phyloP scores from a whole-genome alignment of 2,329 filamentous ascomycete species.

The Cephalotrichum gorgonifer region DNA sequence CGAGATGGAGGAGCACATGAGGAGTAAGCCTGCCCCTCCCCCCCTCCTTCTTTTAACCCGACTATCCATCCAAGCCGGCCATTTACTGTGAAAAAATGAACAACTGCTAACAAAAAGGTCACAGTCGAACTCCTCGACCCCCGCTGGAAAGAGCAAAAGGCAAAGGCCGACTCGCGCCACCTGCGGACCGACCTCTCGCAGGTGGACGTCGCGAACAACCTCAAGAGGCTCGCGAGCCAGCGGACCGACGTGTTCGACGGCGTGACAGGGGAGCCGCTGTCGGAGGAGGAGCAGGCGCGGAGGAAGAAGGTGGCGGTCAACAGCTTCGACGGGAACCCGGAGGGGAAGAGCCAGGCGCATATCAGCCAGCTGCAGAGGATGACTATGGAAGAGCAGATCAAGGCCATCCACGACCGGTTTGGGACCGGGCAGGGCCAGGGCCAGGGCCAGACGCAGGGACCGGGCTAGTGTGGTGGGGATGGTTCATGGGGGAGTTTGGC shows the following conservation, averaged over 20 bases:
- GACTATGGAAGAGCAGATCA: slow-evolving; percentile 81
- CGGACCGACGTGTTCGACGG: slow-evolving; percentile 79
- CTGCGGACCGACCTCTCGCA: slow-evolving; percentile 80
- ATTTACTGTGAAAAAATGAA: neutral
- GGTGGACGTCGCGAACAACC: slow-evolving; percentile 80
- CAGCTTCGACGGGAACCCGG: slow-evolving; percentile 57
- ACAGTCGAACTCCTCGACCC: slow-evolving; percentile 85
- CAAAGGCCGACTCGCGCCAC: slow-evolving; percentile 75
- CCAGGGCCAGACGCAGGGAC: neutral
- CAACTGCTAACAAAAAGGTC: slow-evolving; percentile 20
- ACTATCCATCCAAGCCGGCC: neutral
- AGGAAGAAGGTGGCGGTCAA: slow-evolving; percentile 61
- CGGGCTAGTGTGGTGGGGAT: too few species aligned
- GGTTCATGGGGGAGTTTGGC: too few species aligned
- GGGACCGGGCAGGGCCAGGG: slow-evolving; percentile 6
- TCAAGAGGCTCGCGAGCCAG: slow-evolving; percentile 89
- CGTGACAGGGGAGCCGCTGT: slow-evolving; percentile 54
- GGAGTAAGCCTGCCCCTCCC: slow-evolving; percentile 46
- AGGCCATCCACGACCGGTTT: slow-evolving; percentile 48
- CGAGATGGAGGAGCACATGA: slow-evolving; percentile 87
- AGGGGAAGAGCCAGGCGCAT: slow-evolving; percentile 43
- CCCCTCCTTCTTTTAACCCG: neutral
- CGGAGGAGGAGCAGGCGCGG: slow-evolving; percentile 63
- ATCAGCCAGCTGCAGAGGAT: slow-evolving; percentile 53
- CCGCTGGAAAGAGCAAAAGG: slow-evolving; percentile 90